Evolutionary conservation across 129 eudicot species (phyloP), one percentile per base, ranked within the genome.

Genomic region (Lactuca saligna): DNA sequence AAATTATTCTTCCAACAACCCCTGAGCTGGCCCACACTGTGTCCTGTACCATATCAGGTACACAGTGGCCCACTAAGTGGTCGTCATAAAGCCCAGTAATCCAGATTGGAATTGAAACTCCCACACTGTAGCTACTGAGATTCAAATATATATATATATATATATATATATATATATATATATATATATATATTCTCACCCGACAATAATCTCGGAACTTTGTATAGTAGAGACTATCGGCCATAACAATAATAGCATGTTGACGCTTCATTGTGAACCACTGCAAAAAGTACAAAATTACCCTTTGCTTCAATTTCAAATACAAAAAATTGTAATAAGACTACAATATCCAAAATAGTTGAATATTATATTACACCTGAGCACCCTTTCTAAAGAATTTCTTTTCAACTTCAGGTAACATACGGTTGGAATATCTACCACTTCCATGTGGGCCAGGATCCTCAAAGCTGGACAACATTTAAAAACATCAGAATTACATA

Each of bases 391-490:
- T 84, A 64, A 93, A 93, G 78, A 86, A 86, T 50, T 81, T 78
- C 81, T 79, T 82, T 73, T 89, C 96, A 32, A 93, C 88, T 85
- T 89, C 98, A 61, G 98, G 98, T 66, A 89, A 78, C 98, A 93
- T 93, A 61, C 73, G 85, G 35, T 93, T 85, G 13, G 88, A 84
- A 77, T 89, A 93, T 73, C 98, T 81, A 41, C 96, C 98, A 51
- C 74, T 93, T 72, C 98, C 98, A 80, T 86, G 97, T 12, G 98
- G 98, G 54, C 98, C 98, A 72, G 97, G 98, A 81, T 93, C 98
- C 78, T 72, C 83, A 64, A 93, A 93, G 70, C 98, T 93, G 84
- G 69, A 66, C 65, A 68, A 63, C 66, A n/a, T 14, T 60, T 35
- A 46, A 75, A 59, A 58, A 39, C 37, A 41, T 17, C 33, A 46